phyloP scores from a whole-genome alignment of 257 asterid species.

The Solanum sitiens region DNA sequence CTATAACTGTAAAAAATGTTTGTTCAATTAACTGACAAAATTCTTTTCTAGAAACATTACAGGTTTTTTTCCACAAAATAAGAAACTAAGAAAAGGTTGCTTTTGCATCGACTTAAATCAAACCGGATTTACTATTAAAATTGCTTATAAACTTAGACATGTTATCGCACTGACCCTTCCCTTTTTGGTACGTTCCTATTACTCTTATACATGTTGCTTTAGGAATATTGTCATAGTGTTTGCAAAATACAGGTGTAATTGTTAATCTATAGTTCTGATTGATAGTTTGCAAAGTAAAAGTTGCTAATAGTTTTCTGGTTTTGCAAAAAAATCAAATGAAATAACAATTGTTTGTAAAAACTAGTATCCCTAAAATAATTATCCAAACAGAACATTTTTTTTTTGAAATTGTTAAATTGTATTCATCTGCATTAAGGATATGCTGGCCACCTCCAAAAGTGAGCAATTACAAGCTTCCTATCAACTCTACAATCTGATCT shows the following conservation, averaged over 20 bases:
- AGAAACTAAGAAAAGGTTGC: background rate
- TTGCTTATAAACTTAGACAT: background rate
- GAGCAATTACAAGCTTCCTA: too few species aligned
- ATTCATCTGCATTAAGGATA: too few species aligned
- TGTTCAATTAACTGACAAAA: background rate
- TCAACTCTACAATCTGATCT: too few species aligned
- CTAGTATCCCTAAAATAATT: background rate
- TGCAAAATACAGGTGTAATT: background rate
- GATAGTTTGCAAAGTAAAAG: background rate
- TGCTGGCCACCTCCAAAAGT: too few species aligned
- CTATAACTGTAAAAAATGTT: background rate
- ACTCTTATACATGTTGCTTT: background rate
- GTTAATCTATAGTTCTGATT: background rate
- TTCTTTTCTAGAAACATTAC: background rate
- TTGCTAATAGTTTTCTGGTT: background rate
- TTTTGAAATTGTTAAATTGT: too few species aligned
- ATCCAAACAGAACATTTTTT: background rate
- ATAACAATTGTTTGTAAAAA: background rate
- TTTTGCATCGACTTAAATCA: background rate
- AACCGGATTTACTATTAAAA: background rate
- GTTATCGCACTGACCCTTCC: background rate
- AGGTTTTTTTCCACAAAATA: background rate
- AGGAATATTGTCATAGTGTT: background rate
- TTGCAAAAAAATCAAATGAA: background rate
- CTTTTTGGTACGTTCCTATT: background rate